These are phyloP conservation scores for Parachaetomium inaequale DNA, from an alignment of 495 filamentous ascomycete species.

Conservation along the genomic window DNA sequence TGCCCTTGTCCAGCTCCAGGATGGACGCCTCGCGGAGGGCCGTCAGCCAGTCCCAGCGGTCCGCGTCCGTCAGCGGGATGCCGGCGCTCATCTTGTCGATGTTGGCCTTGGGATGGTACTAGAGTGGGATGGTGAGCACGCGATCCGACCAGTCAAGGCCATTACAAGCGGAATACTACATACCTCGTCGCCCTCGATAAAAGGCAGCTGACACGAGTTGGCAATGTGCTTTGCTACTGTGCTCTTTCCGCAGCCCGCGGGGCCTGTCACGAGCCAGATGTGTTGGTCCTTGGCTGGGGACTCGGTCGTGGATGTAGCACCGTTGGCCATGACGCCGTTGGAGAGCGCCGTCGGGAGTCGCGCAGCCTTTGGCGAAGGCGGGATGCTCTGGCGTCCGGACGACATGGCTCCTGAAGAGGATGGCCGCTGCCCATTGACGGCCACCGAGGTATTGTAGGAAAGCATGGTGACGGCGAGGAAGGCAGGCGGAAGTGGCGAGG, in stretches of 20 bases:
- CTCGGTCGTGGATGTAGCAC: constrained; percentile 27
- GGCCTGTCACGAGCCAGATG: constrained; percentile 97
- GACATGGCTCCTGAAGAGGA: constrained; percentile 34
- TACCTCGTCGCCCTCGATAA: constrained; percentile 96
- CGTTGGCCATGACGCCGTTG: constrained; percentile 25
- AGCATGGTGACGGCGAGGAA: constrained; percentile 34
- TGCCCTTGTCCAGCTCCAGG: constrained; percentile 52
- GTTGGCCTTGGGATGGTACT: constrained; percentile 86
- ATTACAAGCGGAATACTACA: constrained; percentile 30
- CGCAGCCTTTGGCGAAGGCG: constrained; percentile 34
- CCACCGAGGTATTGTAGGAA: constrained; percentile 40
- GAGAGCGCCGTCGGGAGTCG: constrained; percentile 31
- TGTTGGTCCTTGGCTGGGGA: constrained; percentile 56
- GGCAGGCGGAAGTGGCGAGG: neutral
- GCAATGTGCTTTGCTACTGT: constrained; percentile 82
- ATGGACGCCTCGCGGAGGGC: constrained; percentile 78
- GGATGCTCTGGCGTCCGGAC: constrained; percentile 32
- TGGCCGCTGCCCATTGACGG: constrained; percentile 36
- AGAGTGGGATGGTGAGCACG: constrained; percentile 6
- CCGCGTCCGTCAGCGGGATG: constrained; percentile 84
- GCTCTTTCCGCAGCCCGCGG: constrained; percentile 94
- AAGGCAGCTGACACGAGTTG: constrained; percentile 66
- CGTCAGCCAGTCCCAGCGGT: constrained; percentile 99
- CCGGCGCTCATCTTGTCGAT: constrained; percentile 91
- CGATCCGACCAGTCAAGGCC: neutral